These are phyloP conservation scores for Letharia columbiana DNA, from an alignment of 495 filamentous ascomycete genomes.

Conservation along the genomic window DNA sequence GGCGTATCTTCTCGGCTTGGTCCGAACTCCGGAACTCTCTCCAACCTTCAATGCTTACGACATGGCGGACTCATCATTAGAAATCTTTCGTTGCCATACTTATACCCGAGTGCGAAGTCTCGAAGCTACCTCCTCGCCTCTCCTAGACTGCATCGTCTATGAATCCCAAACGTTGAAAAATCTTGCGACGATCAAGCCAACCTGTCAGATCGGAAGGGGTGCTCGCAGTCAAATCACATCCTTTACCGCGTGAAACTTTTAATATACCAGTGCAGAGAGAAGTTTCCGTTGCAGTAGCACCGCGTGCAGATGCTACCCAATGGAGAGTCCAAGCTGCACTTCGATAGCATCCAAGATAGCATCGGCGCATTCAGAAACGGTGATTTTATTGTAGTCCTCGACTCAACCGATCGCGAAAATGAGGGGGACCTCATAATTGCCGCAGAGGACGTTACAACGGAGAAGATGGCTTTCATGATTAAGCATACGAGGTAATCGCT, in stretches of 20 bases:
- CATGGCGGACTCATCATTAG: not conserved
- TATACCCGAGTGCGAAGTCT: not conserved
- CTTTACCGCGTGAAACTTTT: not conserved
- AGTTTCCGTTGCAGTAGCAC: not conserved
- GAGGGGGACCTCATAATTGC: slow-evolving; percentile 97
- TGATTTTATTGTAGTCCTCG: slow-evolving; percentile 92
- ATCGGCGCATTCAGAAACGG: slow-evolving; percentile 84
- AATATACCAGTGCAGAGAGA: not conserved
- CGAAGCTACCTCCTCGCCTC: not conserved
- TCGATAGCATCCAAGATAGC: slow-evolving; percentile 80
- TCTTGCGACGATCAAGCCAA: not conserved
- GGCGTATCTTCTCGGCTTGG: slow-evolving; percentile 31
- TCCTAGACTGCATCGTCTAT: not conserved
- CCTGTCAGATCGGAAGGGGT: not conserved
- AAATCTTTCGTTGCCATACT: not conserved
- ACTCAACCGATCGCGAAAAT: slow-evolving; percentile 84
- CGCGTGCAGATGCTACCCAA: slow-evolving; percentile 17
- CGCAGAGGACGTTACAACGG: slow-evolving; percentile 71
- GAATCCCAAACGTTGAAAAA: not conserved
- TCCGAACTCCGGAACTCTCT: not conserved
- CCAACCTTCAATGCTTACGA: not conserved
- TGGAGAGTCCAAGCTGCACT: slow-evolving; percentile 39
- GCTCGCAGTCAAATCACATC: not conserved
- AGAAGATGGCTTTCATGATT: slow-evolving; percentile 93
- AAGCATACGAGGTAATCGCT: slow-evolving; percentile 57